Conservation (phyloP, 83 land plant species). For the Diphasiastrum complanatum region DNA sequence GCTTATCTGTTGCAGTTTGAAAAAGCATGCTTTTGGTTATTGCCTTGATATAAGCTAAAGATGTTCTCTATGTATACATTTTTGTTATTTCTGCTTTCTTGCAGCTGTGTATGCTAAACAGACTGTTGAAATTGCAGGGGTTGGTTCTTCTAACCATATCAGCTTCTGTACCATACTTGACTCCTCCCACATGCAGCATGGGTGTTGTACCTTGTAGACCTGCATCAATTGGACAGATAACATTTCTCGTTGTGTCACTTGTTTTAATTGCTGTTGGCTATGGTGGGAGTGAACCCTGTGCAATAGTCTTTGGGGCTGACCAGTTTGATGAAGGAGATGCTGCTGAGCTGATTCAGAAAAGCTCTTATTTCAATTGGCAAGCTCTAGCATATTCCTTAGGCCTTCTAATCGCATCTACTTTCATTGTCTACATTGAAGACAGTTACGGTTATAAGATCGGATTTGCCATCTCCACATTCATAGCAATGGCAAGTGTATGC, state of each 20-base stretch:
- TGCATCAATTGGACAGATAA: conserved; percentile 13
- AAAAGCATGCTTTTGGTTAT: not conserved
- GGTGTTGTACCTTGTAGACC: not conserved
- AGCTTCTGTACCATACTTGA: conserved; percentile 14
- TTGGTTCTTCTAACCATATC: conserved; percentile 22
- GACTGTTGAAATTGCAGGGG: conserved; percentile 9
- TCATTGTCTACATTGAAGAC: conserved; percentile 22
- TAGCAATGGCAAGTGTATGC: not conserved
- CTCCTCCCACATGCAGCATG: conserved; percentile 22
- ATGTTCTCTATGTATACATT: too few relatives aligned
- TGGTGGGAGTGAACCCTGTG: conserved; percentile 20
- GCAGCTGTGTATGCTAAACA: too few relatives aligned
- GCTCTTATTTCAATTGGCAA: conserved; percentile 14
- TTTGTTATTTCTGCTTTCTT: too few relatives aligned
- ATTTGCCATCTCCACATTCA: conserved; percentile 16
- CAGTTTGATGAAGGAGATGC: conserved; percentile 32
- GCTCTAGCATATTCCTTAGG: conserved; percentile 9
- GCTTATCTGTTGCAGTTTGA: not conserved
- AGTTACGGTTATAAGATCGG: conserved; percentile 21
- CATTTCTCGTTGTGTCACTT: conserved; percentile 19
- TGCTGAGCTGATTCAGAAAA: conserved; percentile 9
- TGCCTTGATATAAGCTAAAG: too few relatives aligned
- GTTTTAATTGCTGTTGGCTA: conserved; percentile 19
- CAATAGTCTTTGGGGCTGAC: conserved; percentile 26
- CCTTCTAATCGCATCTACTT: conserved; percentile 9